phyloP scores from a whole-genome alignment of 2,329 filamentous ascomycete species.

The Hypoxylon sp. region DNA sequence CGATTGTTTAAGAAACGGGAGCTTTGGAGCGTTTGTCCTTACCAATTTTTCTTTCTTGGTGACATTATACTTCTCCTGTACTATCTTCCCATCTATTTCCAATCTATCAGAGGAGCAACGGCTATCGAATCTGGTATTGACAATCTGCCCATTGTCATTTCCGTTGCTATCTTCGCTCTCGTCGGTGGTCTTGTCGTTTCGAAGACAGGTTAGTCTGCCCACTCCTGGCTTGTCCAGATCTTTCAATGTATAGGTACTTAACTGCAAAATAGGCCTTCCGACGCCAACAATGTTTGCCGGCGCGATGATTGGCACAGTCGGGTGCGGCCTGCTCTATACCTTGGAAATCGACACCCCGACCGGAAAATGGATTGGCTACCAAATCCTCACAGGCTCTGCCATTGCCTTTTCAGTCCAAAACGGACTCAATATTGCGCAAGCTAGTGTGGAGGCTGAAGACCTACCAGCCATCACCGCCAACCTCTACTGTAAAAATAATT shows the following conservation, averaged over 20 bases:
- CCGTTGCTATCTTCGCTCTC: neutral
- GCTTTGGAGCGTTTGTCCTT: neutral
- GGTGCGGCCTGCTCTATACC: neutral
- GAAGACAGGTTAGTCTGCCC: neutral
- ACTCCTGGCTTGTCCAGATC: no score
- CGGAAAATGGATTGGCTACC: slow-evolving; percentile 54
- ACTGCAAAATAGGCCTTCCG: no score
- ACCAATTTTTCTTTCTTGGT: neutral
- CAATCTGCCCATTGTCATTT: neutral
- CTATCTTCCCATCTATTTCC: slow-evolving; percentile 54
- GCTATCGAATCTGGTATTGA: neutral
- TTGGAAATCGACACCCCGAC: slow-evolving; percentile 31
- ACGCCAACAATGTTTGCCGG: neutral
- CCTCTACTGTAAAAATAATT: neutral
- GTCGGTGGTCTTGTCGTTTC: neutral
- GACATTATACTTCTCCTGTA: slow-evolving; percentile 45
- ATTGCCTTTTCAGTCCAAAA: slow-evolving; percentile 47
- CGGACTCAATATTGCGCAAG: slow-evolving; percentile 51
- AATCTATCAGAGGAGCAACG: slow-evolving; percentile 44
- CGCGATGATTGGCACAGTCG: slow-evolving; percentile 34
- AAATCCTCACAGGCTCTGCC: slow-evolving; percentile 52
- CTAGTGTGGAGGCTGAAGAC: slow-evolving; percentile 42
- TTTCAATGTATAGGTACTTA: no score
- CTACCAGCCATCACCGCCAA: slow-evolving; percentile 43
- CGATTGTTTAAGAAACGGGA: neutral